A percentile compares a stretch with the other conserved stretches of the same genome.
These are phyloP conservation scores for Eleusine coracana DNA, from an alignment of 176 grass and related monocot species.

Conservation along the genomic window DNA sequence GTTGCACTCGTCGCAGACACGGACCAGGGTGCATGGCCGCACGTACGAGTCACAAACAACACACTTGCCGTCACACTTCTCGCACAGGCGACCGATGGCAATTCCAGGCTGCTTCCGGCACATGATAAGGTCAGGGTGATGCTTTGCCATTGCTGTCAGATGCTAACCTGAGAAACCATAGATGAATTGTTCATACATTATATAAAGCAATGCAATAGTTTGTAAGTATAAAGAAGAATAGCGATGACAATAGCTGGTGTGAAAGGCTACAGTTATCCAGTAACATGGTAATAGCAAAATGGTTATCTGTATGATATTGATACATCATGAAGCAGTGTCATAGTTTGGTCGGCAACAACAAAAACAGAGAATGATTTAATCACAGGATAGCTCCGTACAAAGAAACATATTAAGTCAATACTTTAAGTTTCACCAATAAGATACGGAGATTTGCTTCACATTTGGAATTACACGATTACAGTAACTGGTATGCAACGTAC, in stretches of 20 bases:
- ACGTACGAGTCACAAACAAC: slow-evolving; percentile 84
- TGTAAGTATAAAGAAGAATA: not conserved
- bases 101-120: slow-evolving; percentile 85
- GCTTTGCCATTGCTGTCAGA: slow-evolving; percentile 65
- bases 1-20: slow-evolving; percentile 84
- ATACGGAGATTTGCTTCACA: no score
- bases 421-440: not conserved
- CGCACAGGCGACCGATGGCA: slow-evolving; percentile 67
- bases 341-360: not conserved
- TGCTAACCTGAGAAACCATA: slow-evolving; percentile 41
- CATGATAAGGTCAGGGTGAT: slow-evolving; percentile 90
- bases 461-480: not conserved
- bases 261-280: not conserved
- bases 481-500: not conserved
- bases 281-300: not conserved
- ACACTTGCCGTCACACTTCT: slow-evolving; percentile 84
- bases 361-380: not conserved
- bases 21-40: slow-evolving; percentile 70
- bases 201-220: not conserved
- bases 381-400: not conserved
- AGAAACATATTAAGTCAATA: not conserved
- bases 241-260: not conserved
- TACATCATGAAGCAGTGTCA: not conserved
- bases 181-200: not conserved
- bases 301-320: not conserved